Evolutionary conservation across 176 grass and related monocot genomes (phyloP).

Genomic region (Urochloa ruziziensis): DNA sequence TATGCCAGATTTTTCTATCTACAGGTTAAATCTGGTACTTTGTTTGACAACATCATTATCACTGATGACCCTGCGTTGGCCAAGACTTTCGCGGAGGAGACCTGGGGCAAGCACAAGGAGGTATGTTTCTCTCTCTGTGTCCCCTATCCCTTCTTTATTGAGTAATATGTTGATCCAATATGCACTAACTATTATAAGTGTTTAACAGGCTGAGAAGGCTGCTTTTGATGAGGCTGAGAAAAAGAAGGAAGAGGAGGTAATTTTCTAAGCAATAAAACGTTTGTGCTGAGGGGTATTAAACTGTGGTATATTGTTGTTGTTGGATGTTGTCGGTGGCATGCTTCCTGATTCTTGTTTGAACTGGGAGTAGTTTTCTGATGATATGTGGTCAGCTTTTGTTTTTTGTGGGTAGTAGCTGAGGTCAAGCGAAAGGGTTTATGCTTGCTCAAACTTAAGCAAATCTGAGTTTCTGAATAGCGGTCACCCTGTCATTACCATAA

Average conservation of each 20-base stretch:
- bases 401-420: not conserved
- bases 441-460: not conserved
- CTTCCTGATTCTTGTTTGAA: not conserved
- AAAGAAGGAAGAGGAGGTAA: conserved; percentile 86
- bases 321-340: not conserved
- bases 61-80: conserved; percentile 77
- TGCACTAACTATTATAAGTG: not conserved
- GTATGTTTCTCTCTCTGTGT: conserved; percentile 24
- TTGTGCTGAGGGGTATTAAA: not conserved
- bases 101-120: conserved; percentile 85
- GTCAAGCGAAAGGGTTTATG: not conserved
- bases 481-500: not conserved
- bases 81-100: conserved; percentile 80
- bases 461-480: not conserved
- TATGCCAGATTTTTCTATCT: not conserved
- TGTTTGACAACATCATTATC: conserved; percentile 89
- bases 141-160: not conserved
- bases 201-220: conserved; percentile 81
- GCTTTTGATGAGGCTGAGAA: conserved; percentile 93
- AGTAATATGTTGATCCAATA: not conserved
- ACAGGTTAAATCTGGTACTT: conserved; percentile 91
- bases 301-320: not conserved
- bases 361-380: not conserved
- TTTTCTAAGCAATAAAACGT: not conserved
- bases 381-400: not conserved